Conservation (phyloP, 768 basidiomycete genomes). For the Phylloporus arenicola region DNA sequence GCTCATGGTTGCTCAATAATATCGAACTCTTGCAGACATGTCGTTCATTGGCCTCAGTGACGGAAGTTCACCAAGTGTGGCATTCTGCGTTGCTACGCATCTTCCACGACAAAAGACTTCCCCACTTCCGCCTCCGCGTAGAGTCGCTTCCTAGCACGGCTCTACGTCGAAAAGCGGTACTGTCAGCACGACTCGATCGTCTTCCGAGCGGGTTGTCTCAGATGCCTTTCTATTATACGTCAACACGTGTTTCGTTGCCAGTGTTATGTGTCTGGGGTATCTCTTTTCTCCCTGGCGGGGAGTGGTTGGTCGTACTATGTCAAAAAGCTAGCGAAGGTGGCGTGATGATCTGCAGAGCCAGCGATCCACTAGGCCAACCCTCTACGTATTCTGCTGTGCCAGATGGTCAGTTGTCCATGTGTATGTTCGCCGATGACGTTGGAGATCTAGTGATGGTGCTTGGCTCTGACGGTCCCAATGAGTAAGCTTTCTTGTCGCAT, state of each 20-base stretch:
- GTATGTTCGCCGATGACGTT: neutral
- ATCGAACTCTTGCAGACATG: conserved; percentile 4
- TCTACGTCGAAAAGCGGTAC: conserved; percentile 5
- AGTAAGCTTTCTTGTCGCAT: neutral
- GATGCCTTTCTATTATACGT: neutral
- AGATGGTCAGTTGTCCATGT: conserved; percentile 1
- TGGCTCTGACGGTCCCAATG: neutral
- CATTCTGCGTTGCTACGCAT: conserved; percentile 2
- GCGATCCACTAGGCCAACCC: neutral
- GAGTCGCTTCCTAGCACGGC: neutral
- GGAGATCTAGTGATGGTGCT: conserved; percentile 2
- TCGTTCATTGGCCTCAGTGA: conserved; percentile 1
- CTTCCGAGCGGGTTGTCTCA: neutral
- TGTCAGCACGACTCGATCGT: conserved; percentile 2
- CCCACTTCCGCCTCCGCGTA: neutral
- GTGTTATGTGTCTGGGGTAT: conserved; percentile 2
- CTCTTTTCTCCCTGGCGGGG: conserved; percentile 8
- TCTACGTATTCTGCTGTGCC: neutral
- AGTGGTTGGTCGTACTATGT: conserved; percentile 8
- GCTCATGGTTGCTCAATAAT: neutral
- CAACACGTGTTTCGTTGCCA: neutral
- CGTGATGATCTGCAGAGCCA: conserved; percentile 5
- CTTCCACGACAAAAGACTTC: conserved; percentile 3
- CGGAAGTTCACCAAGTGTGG: neutral
- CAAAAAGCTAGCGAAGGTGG: neutral